phyloP scores from a whole-genome alignment of 2,329 filamentous ascomycete genomes.

The Metarhizium sp. region DNA sequence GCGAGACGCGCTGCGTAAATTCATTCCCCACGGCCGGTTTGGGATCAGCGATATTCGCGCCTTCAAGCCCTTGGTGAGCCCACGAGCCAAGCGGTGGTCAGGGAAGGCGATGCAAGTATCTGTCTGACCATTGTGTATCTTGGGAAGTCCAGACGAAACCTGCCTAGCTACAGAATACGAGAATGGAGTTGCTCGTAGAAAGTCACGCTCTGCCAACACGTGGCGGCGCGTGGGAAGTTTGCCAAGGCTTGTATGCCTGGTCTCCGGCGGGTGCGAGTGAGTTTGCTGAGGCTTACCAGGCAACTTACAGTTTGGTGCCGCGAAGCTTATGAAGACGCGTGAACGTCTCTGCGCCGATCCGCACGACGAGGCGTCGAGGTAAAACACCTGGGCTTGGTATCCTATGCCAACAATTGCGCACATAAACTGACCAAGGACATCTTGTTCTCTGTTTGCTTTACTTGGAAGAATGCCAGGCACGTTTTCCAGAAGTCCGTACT shows the following conservation, averaged over 20 bases:
- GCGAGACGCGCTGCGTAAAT: slow-evolving; percentile 37
- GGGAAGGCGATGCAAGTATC: slow-evolving; percentile 56
- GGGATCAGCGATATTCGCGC: slow-evolving; percentile 50
- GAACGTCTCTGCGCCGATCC: slow-evolving; percentile 57
- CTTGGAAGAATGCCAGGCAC: slow-evolving; percentile 55
- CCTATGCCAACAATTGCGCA: slow-evolving; percentile 66
- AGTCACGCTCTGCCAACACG: slow-evolving; percentile 42
- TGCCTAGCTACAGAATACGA: slow-evolving; percentile 41
- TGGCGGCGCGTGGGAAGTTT: slow-evolving; percentile 49
- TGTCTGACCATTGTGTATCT: slow-evolving; percentile 50
- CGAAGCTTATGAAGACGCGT: slow-evolving; percentile 62
- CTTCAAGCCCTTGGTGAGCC: slow-evolving; percentile 29
- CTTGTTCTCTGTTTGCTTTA: slow-evolving; percentile 37
- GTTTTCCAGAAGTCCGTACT: slow-evolving; percentile 72
- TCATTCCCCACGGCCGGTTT: slow-evolving; percentile 43
- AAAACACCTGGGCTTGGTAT: slow-evolving; percentile 62
- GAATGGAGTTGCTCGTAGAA: slow-evolving; percentile 45
- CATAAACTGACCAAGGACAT: slow-evolving; percentile 65
- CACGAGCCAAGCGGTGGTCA: slow-evolving; percentile 51
- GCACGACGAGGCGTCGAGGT: slow-evolving; percentile 60
- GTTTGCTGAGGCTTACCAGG: slow-evolving; percentile 48
- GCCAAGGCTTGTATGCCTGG: slow-evolving; percentile 36
- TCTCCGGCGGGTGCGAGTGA: slow-evolving; percentile 46
- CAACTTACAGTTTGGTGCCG: slow-evolving; percentile 54
- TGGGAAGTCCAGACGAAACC: slow-evolving; percentile 51